These are phyloP conservation scores for Chaetomium olivaceum DNA, from an alignment of 2,329 filamentous ascomycete genomes.

Conservation along the genomic window DNA sequence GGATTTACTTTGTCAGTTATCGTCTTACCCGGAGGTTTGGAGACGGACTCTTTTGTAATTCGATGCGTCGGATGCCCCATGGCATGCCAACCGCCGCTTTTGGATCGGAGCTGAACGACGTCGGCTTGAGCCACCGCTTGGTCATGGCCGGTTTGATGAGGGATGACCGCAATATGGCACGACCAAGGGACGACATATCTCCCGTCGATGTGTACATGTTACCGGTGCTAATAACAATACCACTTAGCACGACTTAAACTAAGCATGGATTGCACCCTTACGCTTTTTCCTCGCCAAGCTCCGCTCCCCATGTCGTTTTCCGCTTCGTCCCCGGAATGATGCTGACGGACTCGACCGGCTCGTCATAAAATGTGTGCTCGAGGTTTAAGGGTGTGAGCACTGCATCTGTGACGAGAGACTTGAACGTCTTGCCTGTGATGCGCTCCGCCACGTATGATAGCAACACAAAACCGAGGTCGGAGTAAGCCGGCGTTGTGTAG, in stretches of 20 bases:
- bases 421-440: slow-evolving; percentile 39
- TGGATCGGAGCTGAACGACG: slow-evolving; percentile 37
- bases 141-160: slow-evolving; percentile 37
- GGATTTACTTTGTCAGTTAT: not conserved
- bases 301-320: slow-evolving; percentile 38
- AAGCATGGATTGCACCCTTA: not conserved
- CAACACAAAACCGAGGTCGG: slow-evolving; percentile 43
- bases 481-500: slow-evolving; percentile 42
- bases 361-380: slow-evolving; percentile 37
- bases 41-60: slow-evolving; percentile 27
- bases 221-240: slow-evolving; percentile 35
- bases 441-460: slow-evolving; percentile 41
- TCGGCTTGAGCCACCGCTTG: slow-evolving; percentile 39
- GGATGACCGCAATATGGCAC: slow-evolving; percentile 38
- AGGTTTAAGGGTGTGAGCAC: slow-evolving; percentile 39
- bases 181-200: slow-evolving; percentile 37
- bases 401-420: slow-evolving; percentile 35
- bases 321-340: slow-evolving; percentile 40
- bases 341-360: slow-evolving; percentile 37
- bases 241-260: not conserved
- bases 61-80: slow-evolving; percentile 39
- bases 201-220: slow-evolving; percentile 39
- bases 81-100: slow-evolving; percentile 37
- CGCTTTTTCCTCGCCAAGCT: slow-evolving; percentile 38
- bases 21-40: not conserved